A percentile compares a stretch with the other conserved stretches of the same genome.
phyloP scores from a whole-genome alignment of 257 asterid species.

The Solanum corneliomulleri region DNA sequence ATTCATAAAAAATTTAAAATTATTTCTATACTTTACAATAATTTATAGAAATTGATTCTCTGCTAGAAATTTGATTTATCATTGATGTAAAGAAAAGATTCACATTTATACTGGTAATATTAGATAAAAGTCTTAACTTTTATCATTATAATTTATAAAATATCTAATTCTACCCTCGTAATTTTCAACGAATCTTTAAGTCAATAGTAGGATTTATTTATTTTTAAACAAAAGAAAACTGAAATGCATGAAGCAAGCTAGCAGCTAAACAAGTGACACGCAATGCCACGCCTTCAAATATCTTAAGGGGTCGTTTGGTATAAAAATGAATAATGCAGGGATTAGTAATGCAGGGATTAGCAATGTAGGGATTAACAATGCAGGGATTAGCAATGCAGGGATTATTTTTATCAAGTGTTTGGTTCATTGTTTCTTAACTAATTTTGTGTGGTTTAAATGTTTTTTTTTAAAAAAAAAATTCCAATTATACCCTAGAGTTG shows the following conservation, averaged over 20 bases:
- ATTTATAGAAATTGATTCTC: background rate
- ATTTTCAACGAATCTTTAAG: background rate
- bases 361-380: no score
- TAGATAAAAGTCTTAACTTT: background rate
- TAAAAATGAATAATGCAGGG: no score
- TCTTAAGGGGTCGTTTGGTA: no score
- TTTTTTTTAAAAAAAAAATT: no score
- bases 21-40: background rate
- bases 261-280: background rate
- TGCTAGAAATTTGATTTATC: background rate
- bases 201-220: background rate
- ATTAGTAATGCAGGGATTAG: no score
- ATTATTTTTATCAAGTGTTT: no score
- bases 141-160: background rate
- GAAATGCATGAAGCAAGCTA: background rate
- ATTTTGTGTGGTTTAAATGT: no score
- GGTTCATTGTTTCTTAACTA: no score
- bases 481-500: no score
- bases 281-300: background rate
- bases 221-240: background rate
- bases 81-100: background rate
- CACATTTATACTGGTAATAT: background rate
- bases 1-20: background rate
- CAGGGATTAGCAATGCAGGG: no score
- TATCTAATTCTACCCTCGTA: background rate